These are phyloP conservation scores for Trichophyton mentagrophytes DNA, from an alignment of 2,329 filamentous ascomycete genomes.

Conservation along the genomic window DNA sequence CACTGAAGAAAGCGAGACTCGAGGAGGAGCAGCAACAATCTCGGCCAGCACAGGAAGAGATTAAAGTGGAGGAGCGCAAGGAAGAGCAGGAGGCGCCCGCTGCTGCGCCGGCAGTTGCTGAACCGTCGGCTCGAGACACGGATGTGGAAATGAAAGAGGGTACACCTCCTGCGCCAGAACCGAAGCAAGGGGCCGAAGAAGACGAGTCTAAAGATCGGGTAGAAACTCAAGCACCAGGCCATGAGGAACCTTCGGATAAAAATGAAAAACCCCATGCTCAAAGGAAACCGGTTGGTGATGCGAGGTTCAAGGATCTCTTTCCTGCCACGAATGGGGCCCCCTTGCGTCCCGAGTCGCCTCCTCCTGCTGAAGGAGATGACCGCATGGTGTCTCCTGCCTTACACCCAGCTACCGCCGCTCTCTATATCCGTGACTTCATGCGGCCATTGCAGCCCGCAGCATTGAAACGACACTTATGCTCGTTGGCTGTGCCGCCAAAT, in stretches of 20 bases:
- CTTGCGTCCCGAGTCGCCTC: constrained; percentile 17
- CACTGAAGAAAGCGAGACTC: constrained; percentile 44
- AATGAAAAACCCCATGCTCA: constrained; percentile 16
- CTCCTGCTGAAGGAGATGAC: constrained; percentile 27
- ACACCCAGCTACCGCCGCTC: constrained; percentile 59
- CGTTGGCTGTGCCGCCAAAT: constrained; percentile 51
- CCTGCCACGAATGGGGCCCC: constrained; percentile 19
- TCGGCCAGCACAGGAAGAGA: not conserved
- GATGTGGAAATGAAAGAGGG: constrained; percentile 3
- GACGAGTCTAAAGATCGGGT: constrained; percentile 6
- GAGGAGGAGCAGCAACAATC: constrained; percentile 19
- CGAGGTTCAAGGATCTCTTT: constrained; percentile 40
- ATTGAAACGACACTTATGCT: constrained; percentile 56
- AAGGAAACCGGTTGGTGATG: constrained; percentile 28
- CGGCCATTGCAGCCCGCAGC: constrained; percentile 60
- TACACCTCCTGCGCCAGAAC: not conserved
- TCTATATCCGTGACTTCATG: constrained; percentile 88
- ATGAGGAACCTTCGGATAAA: constrained; percentile 14
- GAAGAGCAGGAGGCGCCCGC: not conserved
- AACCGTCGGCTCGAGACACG: not conserved
- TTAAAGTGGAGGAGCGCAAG: not conserved
- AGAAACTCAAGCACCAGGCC: constrained; percentile 2
- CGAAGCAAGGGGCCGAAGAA: not conserved
- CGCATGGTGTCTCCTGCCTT: constrained; percentile 42
- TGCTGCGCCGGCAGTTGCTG: not conserved